phyloP scores from a whole-genome alignment of 495 filamentous ascomycete genomes.

The Hyphodiscus hymeniophilus region DNA sequence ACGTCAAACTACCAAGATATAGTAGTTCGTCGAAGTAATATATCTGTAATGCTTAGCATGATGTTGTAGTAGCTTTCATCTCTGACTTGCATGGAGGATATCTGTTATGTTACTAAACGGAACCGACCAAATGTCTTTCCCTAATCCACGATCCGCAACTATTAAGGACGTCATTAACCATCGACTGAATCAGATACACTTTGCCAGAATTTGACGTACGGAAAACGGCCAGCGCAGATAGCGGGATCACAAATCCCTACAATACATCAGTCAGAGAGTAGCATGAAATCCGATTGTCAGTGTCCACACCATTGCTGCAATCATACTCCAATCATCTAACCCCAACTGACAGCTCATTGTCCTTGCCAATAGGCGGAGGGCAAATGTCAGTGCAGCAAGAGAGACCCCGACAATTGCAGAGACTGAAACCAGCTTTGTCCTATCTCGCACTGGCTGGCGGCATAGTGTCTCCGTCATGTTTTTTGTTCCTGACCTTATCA shows the following conservation, averaged over 20 bases:
- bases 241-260: constrained; percentile 11
- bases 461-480: neutral
- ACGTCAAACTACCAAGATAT: constrained; percentile 7
- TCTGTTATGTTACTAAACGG: constrained; percentile 36
- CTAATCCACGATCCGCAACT: constrained; percentile 34
- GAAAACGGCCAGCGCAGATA: constrained; percentile 11
- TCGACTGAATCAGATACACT: neutral
- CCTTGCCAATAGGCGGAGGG: constrained; percentile 1
- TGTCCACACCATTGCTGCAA: constrained; percentile 1
- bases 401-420: constrained; percentile 5
- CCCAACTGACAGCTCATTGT: neutral
- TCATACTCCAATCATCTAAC: constrained; percentile 11
- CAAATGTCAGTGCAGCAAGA: constrained; percentile 7
- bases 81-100: neutral
- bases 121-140: constrained; percentile 40
- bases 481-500: constrained; percentile 8
- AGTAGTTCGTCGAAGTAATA: constrained; percentile 7
- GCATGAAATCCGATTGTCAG: neutral
- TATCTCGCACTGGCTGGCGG: neutral
- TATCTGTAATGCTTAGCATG: constrained; percentile 1
- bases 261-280: neutral
- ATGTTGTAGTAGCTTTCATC: neutral
- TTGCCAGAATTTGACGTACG: constrained; percentile 1
- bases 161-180: neutral
- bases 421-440: constrained; percentile 2